Evolutionary conservation across 176 grass and related monocot species (phyloP), one percentile per base, ranked within the genome.

Genomic region (Juncus inflexus): DNA sequence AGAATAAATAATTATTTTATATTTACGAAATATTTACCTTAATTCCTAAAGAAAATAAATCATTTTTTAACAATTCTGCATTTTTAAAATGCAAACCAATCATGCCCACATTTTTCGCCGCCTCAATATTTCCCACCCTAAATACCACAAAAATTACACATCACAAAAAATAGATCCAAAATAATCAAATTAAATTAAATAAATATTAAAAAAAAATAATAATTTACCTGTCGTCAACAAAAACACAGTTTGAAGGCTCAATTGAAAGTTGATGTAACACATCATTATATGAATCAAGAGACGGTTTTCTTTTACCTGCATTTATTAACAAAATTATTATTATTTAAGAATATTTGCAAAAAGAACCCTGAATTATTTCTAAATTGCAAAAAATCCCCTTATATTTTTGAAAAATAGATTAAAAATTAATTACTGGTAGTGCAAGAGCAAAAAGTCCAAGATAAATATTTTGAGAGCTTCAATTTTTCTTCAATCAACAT

Each of bases 401-500:
- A 47, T 6, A 47, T 47, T 47, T 47, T 9, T 6, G 43, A 47
- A 55, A 14, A 12, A 55, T 15, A 52, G 61, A 65, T 9, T 52
- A 42, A 61, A 55, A 81, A 69, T 47, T 68, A 56, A 70, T 64
- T 95, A 96, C 91, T 86, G 62, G 79, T 58, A 70, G 55, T 51
- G 69, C 92, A 96, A 61, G 92, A 96, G 63, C 92, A 96, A 77
- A 96, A 96, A 74, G 92, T 83, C 92, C 92, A 96, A 10, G 87
- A 91, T 62, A 96, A 86, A 85, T 86, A 96, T 50, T 96, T 89
- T 14, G 87, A 96, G 9, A 96, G 81, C 73, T 83, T 85, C 79
- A 96, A 58, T 73, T 96, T 96, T 61, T 96, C 79, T 77, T 96
- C 92, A 7, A 96, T 81, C 80, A 96, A 72, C 68, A 67, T 79